Percentiles rank a stretch among this genome's conserved stretches.
phyloP scores from a whole-genome alignment of 257 asterid genomes.

The Penstemon davidsonii region DNA sequence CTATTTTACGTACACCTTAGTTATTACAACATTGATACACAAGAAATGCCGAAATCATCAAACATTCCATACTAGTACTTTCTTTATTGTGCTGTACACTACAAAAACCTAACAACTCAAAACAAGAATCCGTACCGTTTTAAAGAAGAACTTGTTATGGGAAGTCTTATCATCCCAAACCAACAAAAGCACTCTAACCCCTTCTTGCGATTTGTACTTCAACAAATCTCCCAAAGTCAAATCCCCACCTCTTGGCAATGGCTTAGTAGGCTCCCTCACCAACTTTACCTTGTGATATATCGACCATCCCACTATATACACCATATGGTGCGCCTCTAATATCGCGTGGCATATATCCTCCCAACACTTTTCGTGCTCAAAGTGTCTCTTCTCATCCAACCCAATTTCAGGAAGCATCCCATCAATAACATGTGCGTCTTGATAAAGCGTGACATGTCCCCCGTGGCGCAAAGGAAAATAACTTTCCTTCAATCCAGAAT shows the following conservation, averaged over 20 bases:
- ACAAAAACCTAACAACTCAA: conserved; percentile 14
- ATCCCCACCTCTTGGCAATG: conserved; percentile 82
- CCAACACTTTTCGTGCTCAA: conserved; percentile 66
- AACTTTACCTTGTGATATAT: conserved; percentile 65
- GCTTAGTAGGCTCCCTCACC: conserved; percentile 71
- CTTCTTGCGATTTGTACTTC: conserved; percentile 91
- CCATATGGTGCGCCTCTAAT: conserved; percentile 75
- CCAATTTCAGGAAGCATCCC: conserved; percentile 63
- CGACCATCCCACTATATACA: conserved; percentile 79
- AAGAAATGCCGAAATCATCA: neutral
- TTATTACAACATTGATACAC: no score
- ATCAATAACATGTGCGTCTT: conserved; percentile 76
- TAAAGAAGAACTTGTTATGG: conserved; percentile 73
- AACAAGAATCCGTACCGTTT: conserved; percentile 50
- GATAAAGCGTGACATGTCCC: conserved; percentile 67
- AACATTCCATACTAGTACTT: neutral
- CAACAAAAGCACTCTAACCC: conserved; percentile 86
- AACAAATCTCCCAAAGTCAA: conserved; percentile 83
- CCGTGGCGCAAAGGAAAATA: conserved; percentile 81
- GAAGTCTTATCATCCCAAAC: no score
- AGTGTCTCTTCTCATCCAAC: conserved; percentile 41
- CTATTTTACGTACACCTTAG: no score
- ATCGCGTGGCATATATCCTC: conserved; percentile 80
- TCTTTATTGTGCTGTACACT: neutral
- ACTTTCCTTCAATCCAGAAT: conserved; percentile 55